Evolutionary conservation across 1,139 yeast species (phyloP).

Genomic region (Yamadazyma mexicana): DNA sequence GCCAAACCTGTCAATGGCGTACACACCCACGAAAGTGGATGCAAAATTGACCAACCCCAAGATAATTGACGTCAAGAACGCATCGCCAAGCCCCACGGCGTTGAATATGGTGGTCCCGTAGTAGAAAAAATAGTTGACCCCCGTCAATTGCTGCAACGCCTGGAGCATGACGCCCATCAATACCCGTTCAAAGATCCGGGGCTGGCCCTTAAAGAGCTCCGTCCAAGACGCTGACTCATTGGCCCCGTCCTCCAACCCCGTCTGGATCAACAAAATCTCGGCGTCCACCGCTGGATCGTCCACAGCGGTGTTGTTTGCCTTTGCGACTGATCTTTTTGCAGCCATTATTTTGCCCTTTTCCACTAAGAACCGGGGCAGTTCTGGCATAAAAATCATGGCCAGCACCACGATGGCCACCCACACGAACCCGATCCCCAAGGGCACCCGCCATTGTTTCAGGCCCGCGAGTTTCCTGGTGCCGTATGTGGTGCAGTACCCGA

Average conservation of each 20-base stretch:
- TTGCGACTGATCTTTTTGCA: slow-evolving; percentile 57
- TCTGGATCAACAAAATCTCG: slow-evolving; percentile 60
- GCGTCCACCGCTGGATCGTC: slow-evolving; percentile 57
- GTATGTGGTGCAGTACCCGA: slow-evolving; percentile 67
- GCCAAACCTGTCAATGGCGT: slow-evolving; percentile 66
- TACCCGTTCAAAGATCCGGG: slow-evolving; percentile 18
- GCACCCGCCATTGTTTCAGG: slow-evolving; percentile 65
- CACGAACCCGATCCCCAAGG: slow-evolving; percentile 60
- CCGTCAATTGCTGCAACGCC: slow-evolving; percentile 1
- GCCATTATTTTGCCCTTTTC: slow-evolving; percentile 39
- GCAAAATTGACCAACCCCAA: slow-evolving; percentile 77
- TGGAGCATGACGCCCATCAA: background rate
- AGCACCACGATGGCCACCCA: slow-evolving; percentile 52
- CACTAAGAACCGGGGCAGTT: slow-evolving; percentile 56
- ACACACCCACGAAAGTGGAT: slow-evolving; percentile 68
- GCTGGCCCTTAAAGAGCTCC: slow-evolving; percentile 47
- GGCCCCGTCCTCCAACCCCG: slow-evolving; percentile 63
- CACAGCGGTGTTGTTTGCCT: slow-evolving; percentile 57
- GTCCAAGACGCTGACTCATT: slow-evolving; percentile 69
- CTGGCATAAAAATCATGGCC: slow-evolving; percentile 64
- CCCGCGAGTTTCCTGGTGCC: slow-evolving; percentile 56
- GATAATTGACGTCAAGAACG: slow-evolving; percentile 4
- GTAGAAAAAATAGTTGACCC: slow-evolving; percentile 1
- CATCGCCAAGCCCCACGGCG: slow-evolving; percentile 2
- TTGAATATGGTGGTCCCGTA: slow-evolving; percentile 2